Evolutionary conservation across 2,329 filamentous ascomycete species (phyloP), one percentile per base, ranked within the genome.

Genomic region (Colletotrichum sp.): DNA sequence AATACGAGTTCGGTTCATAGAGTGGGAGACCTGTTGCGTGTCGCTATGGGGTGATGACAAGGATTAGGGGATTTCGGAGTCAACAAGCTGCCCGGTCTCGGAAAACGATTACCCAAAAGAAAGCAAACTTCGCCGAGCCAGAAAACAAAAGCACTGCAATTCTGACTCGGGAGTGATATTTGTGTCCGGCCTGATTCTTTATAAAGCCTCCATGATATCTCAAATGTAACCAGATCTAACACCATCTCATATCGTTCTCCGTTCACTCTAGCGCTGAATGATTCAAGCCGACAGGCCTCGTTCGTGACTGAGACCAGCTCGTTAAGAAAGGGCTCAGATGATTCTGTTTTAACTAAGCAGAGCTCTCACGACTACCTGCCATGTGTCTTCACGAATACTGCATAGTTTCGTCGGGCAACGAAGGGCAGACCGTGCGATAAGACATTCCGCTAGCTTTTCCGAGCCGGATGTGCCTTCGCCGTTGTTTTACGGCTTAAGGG

Each of bases 371-470:
- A 43, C 36, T 9, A n/a, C 7, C 3, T 9, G 36, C 36, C 5
- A 6, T 10, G 2, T 43, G 18, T 43, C 5, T 0, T 1, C 5
- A 3, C 39, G 16, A n/a, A 10, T 43, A 0, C 39, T 43, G 8
- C 16, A 10, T 10, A n/a, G 39, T n/a, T n/a, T 43, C 16, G 18
- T 6, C 5, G 39, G 39, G 39, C 8, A n/a, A 3, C 5, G 18
- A n/a, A 39, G 36, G 36, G 15, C 36, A 18, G 36, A 8, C 15
- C 4, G 36, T 43, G 18, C 39, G 39, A n/a, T 43, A 3, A 10
- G 5, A n/a, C 9, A 43, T 10, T 43, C 9, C 39, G 18, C 1
- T 9, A 43, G 5, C 39, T n/a, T 43, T 43, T 43, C 16, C 7
- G 16, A 18, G 4, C 36, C 36, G 1, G 16, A 39, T 39, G 7